phyloP scores from a whole-genome alignment of 305 asterid species.

The Solanum hybrid region DNA sequence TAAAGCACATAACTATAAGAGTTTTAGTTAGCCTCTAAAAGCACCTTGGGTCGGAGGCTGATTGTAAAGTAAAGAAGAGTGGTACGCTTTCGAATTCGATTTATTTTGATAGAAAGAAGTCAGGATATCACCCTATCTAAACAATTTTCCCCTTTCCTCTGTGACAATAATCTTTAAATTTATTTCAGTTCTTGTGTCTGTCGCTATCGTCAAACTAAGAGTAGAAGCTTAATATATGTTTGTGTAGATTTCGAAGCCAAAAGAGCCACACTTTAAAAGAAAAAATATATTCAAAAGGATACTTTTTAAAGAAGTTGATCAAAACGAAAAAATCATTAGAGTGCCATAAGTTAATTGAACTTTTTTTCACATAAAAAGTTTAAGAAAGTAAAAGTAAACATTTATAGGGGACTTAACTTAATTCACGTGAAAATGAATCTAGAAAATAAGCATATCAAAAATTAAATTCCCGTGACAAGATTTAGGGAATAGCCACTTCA shows the following conservation, averaged over 20 bases:
- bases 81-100: neutral
- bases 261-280: neutral
- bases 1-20: neutral
- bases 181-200: neutral
- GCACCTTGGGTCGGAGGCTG: neutral
- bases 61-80: neutral
- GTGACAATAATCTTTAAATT: neutral
- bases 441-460: neutral
- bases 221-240: neutral
- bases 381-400: neutral
- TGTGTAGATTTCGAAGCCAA: neutral
- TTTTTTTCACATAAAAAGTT: neutral
- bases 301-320: neutral
- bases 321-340: neutral
- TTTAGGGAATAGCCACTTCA: no score
- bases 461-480: neutral
- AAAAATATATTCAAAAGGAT: neutral
- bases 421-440: neutral
- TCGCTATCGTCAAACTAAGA: neutral
- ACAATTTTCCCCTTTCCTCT: neutral
- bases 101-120: neutral
- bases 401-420: neutral
- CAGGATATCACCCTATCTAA: neutral
- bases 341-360: neutral
- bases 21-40: neutral